phyloP scores from a whole-genome alignment of 331 rosid species.

The Erythrophleum ivorense region DNA sequence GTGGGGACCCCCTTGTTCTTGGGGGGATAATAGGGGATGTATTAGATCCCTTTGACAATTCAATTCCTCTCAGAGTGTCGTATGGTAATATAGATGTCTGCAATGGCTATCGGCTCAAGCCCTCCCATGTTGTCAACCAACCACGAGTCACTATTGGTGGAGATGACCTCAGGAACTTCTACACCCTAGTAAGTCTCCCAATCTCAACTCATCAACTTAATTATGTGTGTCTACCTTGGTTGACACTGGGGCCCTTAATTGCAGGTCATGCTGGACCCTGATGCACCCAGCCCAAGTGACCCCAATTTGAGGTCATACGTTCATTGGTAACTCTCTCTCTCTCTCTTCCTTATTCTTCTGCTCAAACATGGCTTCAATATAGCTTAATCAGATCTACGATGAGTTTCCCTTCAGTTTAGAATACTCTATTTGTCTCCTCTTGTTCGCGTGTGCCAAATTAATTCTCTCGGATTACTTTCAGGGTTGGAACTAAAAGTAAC shows the following conservation, averaged over 20 bases:
- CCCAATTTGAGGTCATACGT: constrained; percentile 68
- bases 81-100: constrained; percentile 48
- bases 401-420: no score
- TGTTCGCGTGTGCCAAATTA: no score
- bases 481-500: no score
- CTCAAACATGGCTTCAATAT: background rate
- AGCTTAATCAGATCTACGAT: background rate
- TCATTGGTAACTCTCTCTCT: constrained; percentile 55
- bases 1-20: constrained; percentile 58
- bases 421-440: no score
- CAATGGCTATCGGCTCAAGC: constrained; percentile 70
- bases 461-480: no score
- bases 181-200: constrained; percentile 54
- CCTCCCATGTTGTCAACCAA: constrained; percentile 56
- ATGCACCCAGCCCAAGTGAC: constrained; percentile 78
- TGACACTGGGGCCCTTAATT: background rate
- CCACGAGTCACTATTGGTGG: constrained; percentile 70
- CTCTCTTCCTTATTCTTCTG: background rate
- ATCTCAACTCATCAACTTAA: background rate
- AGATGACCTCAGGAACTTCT: constrained; percentile 67
- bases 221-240: background rate
- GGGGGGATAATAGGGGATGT: constrained; percentile 71
- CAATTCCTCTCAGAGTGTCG: constrained; percentile 47
- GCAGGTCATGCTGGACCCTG: constrained; percentile 74
- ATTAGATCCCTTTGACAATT: constrained; percentile 55